Evolutionary conservation across 1,284 basidiomycete genomes (phyloP).

Genomic region (Ustilago esculenta): DNA sequence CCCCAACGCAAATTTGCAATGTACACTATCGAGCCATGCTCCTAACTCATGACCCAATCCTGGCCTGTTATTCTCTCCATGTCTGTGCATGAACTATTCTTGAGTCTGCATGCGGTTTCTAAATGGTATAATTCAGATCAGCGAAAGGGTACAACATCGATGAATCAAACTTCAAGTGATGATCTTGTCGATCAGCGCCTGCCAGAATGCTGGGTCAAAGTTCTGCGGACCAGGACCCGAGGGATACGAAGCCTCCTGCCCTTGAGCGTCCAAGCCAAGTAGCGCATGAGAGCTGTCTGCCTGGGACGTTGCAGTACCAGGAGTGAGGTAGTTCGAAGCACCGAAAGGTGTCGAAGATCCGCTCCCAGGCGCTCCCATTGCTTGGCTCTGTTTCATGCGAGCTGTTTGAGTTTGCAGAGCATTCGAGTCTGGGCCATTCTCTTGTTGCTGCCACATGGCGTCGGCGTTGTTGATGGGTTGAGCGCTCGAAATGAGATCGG

Average conservation of each 20-base stretch:
- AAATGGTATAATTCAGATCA: no score
- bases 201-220: conserved; percentile 49
- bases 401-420: background rate
- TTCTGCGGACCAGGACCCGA: conserved; percentile 15
- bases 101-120: no score
- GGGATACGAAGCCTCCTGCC: background rate
- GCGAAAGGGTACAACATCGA: no score
- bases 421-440: background rate
- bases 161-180: conserved; percentile 28
- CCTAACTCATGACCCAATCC: conserved; percentile 9
- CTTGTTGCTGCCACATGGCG: conserved; percentile 23
- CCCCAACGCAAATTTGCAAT: conserved; percentile 16
- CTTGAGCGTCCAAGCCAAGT: conserved; percentile 17
- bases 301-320: conserved; percentile 4
- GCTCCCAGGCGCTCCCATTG: conserved; percentile 2
- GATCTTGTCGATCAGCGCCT: conserved; percentile 53
- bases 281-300: conserved; percentile 6
- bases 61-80: no score
- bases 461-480: conserved; percentile 11
- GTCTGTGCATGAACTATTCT: no score
- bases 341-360: background rate
- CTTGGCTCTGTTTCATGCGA: background rate
- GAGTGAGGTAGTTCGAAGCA: background rate
- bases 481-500: conserved; percentile 11
- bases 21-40: conserved; percentile 37